phyloP scores from a whole-genome alignment of 2,329 filamentous ascomycete species.

The Paecilomyces variotii region DNA sequence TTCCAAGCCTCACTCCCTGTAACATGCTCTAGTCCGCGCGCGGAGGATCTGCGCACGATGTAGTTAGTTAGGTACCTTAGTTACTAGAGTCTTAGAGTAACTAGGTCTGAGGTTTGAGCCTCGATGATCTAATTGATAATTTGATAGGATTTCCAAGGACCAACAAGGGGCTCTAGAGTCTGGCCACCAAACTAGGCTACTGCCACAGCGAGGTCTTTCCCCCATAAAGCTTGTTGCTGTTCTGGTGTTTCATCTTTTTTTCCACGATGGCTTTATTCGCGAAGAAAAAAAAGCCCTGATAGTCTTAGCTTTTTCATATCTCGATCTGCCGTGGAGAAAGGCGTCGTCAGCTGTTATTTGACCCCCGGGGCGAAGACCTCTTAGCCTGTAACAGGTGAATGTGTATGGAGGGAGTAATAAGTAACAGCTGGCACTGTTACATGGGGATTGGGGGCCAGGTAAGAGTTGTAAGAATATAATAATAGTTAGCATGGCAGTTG shows the following conservation, averaged over 20 bases:
- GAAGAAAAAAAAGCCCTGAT: background rate
- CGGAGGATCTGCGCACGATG: background rate
- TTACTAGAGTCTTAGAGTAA: too few species aligned
- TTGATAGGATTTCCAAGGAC: too few species aligned
- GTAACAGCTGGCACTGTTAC: background rate
- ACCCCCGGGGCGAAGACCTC: background rate
- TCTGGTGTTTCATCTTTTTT: background rate
- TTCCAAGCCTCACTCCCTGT: background rate
- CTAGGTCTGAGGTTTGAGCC: background rate
- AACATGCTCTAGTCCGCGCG: background rate
- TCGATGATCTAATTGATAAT: too few species aligned
- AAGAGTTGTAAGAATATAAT: too few species aligned
- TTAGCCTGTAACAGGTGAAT: background rate
- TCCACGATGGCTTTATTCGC: background rate
- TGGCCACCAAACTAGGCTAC: too few species aligned
- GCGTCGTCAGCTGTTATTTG: background rate
- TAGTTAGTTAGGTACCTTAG: background rate
- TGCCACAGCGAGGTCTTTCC: background rate
- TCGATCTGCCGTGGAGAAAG: background rate
- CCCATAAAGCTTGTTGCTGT: background rate
- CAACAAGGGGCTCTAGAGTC: too few species aligned
- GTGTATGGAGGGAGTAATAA: background rate
- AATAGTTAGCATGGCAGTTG: too few species aligned
- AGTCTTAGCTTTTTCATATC: background rate
- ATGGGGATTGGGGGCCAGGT: background rate